These are phyloP conservation scores for Phaseolus lunatus DNA, from an alignment of 306 rosid species.

Conservation along the genomic window DNA sequence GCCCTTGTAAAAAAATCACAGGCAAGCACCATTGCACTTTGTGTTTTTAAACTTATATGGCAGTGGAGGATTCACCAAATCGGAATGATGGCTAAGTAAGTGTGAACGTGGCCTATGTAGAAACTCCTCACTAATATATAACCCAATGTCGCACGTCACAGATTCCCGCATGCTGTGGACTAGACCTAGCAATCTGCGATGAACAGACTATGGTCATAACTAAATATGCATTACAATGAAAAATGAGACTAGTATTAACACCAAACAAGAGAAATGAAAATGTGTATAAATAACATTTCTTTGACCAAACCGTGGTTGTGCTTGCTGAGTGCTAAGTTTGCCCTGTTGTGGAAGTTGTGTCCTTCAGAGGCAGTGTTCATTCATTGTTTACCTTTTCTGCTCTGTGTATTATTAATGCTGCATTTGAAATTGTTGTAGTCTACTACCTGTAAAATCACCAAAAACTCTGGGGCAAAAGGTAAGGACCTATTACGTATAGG, in stretches of 20 bases:
- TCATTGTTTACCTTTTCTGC: slow-evolving; percentile 29
- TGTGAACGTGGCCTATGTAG: slow-evolving; percentile 31
- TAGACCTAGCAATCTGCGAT: background rate
- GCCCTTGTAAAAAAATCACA: slow-evolving; percentile 29
- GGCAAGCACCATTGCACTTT: slow-evolving; percentile 27
- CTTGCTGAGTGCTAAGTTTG: slow-evolving; percentile 9
- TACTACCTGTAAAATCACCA: slow-evolving; percentile 49
- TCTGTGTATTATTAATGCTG: slow-evolving; percentile 28
- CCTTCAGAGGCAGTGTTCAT: slow-evolving; percentile 30
- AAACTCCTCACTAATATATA: slow-evolving; percentile 22
- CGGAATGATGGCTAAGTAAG: slow-evolving; percentile 41
- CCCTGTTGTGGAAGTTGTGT: slow-evolving; percentile 33
- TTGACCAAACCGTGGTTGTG: slow-evolving; percentile 8
- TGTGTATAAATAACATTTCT: background rate
- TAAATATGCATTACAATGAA: background rate
- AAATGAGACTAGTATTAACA: background rate
- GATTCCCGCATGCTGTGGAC: slow-evolving; percentile 42
- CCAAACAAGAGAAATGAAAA: background rate
- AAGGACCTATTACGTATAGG: slow-evolving; percentile 55
- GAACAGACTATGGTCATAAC: slow-evolving; percentile 9
- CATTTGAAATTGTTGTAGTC: slow-evolving; percentile 51
- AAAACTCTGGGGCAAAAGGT: slow-evolving; percentile 52
- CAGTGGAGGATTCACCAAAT: slow-evolving; percentile 40
- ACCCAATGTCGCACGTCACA: slow-evolving; percentile 43
- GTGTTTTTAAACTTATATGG: slow-evolving; percentile 20